Conservation (phyloP, 2,329 filamentous ascomycete species). For the Cryphonectria japonica region DNA sequence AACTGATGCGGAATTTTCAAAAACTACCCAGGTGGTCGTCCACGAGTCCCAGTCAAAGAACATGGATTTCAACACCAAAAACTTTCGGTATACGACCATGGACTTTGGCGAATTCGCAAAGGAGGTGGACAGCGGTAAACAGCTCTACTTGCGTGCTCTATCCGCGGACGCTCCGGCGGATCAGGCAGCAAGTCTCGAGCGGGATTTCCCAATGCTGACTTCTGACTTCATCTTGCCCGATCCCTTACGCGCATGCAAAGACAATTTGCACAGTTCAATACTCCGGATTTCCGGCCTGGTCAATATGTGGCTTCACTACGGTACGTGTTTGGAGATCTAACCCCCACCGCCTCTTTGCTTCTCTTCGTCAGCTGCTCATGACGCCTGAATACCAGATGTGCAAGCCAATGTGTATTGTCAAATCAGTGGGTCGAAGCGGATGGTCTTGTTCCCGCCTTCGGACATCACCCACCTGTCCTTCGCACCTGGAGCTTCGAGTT, state of each 20-base stretch:
- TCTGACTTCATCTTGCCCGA: slow-evolving; percentile 71
- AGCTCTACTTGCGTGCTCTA: slow-evolving; percentile 78
- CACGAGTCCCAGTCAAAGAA: slow-evolving; percentile 68
- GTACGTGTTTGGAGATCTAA: slow-evolving; percentile 62
- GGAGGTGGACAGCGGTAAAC: slow-evolving; percentile 60
- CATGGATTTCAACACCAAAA: slow-evolving; percentile 84
- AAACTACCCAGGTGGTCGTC: slow-evolving; percentile 62
- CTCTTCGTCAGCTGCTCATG: neutral
- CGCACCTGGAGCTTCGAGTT: slow-evolving; percentile 78
- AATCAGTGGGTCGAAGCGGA: slow-evolving; percentile 71
- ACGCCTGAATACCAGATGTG: slow-evolving; percentile 52
- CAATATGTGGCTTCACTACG: slow-evolving; percentile 90
- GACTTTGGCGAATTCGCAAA: slow-evolving; percentile 69
- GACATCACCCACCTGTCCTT: slow-evolving; percentile 74
- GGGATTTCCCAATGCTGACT: slow-evolving; percentile 73
- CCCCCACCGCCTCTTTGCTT: slow-evolving; percentile 32
- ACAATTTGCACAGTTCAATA: slow-evolving; percentile 77
- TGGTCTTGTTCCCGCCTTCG: slow-evolving; percentile 77
- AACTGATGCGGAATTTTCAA: neutral
- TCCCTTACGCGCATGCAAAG: slow-evolving; percentile 59
- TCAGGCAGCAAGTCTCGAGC: slow-evolving; percentile 67
- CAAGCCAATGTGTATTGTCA: slow-evolving; percentile 89
- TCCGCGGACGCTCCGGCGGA: slow-evolving; percentile 71
- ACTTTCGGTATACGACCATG: slow-evolving; percentile 76
- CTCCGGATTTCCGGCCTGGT: slow-evolving; percentile 79